Evolutionary conservation across 73 alveolate species (phyloP).

Genomic region (Uronychia setigera): DNA sequence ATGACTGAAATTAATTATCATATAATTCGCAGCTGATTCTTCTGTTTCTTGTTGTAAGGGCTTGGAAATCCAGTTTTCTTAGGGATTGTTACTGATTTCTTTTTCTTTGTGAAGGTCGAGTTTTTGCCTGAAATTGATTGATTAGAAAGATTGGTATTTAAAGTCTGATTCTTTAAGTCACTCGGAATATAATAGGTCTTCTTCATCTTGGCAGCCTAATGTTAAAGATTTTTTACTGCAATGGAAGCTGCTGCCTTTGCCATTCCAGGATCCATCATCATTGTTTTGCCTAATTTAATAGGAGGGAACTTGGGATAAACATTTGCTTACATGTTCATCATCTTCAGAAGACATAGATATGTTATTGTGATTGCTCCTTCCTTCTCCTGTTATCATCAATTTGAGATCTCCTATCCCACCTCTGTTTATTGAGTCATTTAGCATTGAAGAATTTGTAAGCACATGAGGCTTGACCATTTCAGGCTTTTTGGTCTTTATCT

Average conservation of each 20-base stretch:
- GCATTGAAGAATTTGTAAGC: neutral
- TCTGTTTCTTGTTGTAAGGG: too few species aligned
- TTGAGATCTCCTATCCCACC: constrained; percentile 1
- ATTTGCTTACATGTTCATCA: neutral
- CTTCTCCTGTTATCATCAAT: neutral
- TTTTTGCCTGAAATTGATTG: too few species aligned
- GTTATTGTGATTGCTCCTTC: neutral
- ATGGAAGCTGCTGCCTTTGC: neutral
- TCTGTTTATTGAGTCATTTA: constrained; percentile 17
- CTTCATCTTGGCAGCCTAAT: neutral
- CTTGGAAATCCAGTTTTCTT: too few species aligned
- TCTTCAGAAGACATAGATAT: neutral
- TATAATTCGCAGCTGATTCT: too few species aligned
- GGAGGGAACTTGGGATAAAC: constrained; percentile 45
- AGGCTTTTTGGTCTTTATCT: neutral
- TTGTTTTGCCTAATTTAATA: constrained; percentile 6
- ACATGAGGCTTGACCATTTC: neutral
- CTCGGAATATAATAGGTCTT: neutral
- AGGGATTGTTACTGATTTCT: too few species aligned
- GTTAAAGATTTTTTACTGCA: neutral
- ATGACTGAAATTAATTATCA: too few species aligned
- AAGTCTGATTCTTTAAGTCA: too few species aligned
- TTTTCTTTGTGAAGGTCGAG: too few species aligned
- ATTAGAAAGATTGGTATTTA: too few species aligned
- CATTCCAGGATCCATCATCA: neutral